Evolutionary conservation across 1,139 yeast genomes (phyloP), one percentile per base, ranked within the genome.

Genomic region (Debaryomyces sp.): DNA sequence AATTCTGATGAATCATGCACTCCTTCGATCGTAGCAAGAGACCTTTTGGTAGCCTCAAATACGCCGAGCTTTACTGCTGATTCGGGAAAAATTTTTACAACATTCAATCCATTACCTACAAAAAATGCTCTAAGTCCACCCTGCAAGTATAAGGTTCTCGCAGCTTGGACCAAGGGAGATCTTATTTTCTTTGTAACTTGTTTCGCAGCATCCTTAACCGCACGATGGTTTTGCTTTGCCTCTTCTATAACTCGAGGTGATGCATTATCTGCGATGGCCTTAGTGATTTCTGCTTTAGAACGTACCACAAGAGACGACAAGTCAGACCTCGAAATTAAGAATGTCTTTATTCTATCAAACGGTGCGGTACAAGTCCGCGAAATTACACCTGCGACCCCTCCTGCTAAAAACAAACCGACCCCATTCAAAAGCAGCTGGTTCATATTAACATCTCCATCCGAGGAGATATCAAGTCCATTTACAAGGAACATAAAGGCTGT

Each of bases 321-420:
- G 57, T 91, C 96, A 0, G 97, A 86, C 64, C 96, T 81, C 1
- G 99, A 98, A 61, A 94, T 94, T 48, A 94, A 73, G 59, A 89
- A 94, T 17, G 94, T 98, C 63, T 94, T 94, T 22, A 94, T 81
- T 65, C 99, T 80, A 66, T 94, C 99, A 59, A 94, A 89, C 10
- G 99, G 99, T 0, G 99, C 99, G 0, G 99, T 94, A 60, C 96
- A 87, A 0, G 98, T 91, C 68, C 99, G 82, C n/a, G 97, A 90
- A 5, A 94, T 87, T 5, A 94, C 99, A 1, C 99, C 99, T 0
- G 97, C 89, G 30, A 92, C 68, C 0, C 99, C 99, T 32, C 99
- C 99, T 1, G 97, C 96, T 32, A 91, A 68, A 61, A 94, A 94
- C 63, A 84, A 94, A 0, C 97, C 97, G 54, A 90, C 77, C 29